phyloP scores from a whole-genome alignment of 2,329 filamentous ascomycete genomes.

The Nannizzia gypsea region DNA sequence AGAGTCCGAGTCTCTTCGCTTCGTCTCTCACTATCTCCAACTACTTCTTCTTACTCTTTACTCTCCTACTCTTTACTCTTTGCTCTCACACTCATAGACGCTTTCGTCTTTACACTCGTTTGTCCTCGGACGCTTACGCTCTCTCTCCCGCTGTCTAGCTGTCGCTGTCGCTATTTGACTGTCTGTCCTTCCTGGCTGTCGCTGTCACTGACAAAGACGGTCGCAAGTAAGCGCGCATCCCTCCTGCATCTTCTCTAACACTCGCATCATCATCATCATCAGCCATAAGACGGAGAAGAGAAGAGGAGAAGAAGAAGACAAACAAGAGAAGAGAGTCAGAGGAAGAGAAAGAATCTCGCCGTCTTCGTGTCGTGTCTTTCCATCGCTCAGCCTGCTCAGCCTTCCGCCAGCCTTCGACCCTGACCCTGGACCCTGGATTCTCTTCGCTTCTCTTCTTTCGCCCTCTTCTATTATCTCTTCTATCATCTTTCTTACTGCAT shows the following conservation, averaged over 20 bases:
- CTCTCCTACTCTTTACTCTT: constrained; percentile 12
- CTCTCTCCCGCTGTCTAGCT: neutral
- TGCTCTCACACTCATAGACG: neutral
- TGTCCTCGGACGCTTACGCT: neutral
- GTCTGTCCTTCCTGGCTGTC: neutral
- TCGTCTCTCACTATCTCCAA: constrained; percentile 6
- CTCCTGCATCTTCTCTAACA: neutral
- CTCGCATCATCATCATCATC: too few relatives aligned
- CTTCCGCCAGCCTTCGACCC: too few relatives aligned
- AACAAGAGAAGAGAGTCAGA: too few relatives aligned
- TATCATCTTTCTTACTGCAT: neutral
- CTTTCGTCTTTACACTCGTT: neutral
- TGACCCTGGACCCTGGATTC: neutral
- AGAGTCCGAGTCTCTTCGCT: too few relatives aligned
- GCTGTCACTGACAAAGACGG: neutral
- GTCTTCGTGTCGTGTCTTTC: neutral
- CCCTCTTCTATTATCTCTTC: too few relatives aligned
- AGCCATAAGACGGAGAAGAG: neutral
- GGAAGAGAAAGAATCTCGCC: too few relatives aligned
- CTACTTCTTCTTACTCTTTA: constrained; percentile 15
- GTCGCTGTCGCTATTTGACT: neutral
- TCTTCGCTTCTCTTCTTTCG: too few relatives aligned
- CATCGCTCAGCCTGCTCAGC: neutral
- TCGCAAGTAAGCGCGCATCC: neutral
- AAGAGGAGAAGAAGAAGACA: too few relatives aligned